Evolutionary conservation across 2,329 filamentous ascomycete genomes (phyloP).

Genomic region (Talaromyces rugulosus): DNA sequence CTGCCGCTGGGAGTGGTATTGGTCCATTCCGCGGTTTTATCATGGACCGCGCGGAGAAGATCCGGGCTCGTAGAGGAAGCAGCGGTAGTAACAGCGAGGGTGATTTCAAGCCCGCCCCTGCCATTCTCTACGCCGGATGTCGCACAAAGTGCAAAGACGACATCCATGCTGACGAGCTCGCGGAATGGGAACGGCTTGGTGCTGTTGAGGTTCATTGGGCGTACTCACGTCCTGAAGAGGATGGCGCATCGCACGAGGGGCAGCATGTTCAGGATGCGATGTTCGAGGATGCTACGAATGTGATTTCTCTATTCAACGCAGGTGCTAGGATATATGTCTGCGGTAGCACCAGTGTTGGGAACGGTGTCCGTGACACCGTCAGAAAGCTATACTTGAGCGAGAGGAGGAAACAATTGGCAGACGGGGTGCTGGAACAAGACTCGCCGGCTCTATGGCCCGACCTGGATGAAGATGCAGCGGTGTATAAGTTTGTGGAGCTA

Average conservation of each 20-base stretch:
- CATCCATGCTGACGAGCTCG: conserved; percentile 32
- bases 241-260: conserved; percentile 38
- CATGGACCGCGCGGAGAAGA: conserved; percentile 53
- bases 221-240: conserved; percentile 51
- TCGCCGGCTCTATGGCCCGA: conserved; percentile 31
- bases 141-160: conserved; percentile 31
- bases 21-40: conserved; percentile 62
- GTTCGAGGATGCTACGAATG: conserved; percentile 43
- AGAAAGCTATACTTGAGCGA: conserved; percentile 29
- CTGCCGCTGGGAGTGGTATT: conserved; percentile 47
- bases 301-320: conserved; percentile 42
- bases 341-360: conserved; percentile 53
- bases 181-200: conserved; percentile 57
- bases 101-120: conserved; percentile 24
- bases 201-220: conserved; percentile 60
- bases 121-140: conserved; percentile 34
- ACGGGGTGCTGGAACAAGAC: conserved; percentile 14
- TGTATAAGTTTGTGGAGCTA: conserved; percentile 25
- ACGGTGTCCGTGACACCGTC: conserved; percentile 43
- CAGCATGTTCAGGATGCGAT: conserved; percentile 53
- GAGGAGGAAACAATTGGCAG: conserved; percentile 32
- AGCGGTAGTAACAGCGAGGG: conserved; percentile 12
- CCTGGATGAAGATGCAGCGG: conserved; percentile 18
- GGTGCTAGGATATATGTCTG: conserved; percentile 62
- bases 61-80: conserved; percentile 21